A percentile compares a stretch with the other conserved stretches of the same genome.
These are phyloP conservation scores for Lactifluus pinguis DNA, from an alignment of 768 basidiomycete genomes.

Conservation along the genomic window DNA sequence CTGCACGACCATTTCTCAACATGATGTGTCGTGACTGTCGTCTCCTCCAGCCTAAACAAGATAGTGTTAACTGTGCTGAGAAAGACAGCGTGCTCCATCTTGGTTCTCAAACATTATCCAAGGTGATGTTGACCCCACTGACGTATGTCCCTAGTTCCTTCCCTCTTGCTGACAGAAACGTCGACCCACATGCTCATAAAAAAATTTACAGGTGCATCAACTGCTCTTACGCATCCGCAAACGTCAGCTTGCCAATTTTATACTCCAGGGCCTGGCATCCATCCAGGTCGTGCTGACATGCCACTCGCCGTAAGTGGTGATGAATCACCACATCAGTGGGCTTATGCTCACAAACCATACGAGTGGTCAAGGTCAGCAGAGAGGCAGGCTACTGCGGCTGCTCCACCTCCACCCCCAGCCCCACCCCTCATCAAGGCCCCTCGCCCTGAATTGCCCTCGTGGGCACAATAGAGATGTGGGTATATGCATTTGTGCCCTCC, in stretches of 20 bases:
- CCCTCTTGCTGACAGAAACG: background rate
- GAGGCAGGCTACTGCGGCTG: conserved; percentile 26
- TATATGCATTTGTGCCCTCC: conserved; percentile 5
- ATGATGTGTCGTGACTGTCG: conserved; percentile 98
- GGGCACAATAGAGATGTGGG: conserved; percentile 82
- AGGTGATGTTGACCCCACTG: conserved; percentile 98
- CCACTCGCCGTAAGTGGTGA: conserved; percentile 78
- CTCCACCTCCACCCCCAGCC: conserved; percentile 32
- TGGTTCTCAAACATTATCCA: conserved; percentile 97
- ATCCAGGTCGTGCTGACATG: conserved; percentile 95
- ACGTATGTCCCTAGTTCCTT: conserved; percentile 42
- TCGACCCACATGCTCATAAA: background rate
- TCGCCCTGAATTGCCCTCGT: conserved; percentile 55
- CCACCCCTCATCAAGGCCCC: conserved; percentile 25
- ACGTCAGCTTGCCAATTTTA: conserved; percentile 92
- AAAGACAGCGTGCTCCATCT: conserved; percentile 93
- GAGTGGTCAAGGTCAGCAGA: conserved; percentile 36
- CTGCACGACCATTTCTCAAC: conserved; percentile 92
- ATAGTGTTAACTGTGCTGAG: conserved; percentile 94
- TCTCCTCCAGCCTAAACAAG: conserved; percentile 91
- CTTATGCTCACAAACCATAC: conserved; percentile 99
- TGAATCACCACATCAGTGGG: conserved; percentile 91
- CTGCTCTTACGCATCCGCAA: conserved; percentile 93
- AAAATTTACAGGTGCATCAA: conserved; percentile 82
- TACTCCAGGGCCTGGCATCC: conserved; percentile 98